Percentiles rank a stretch among this genome's conserved stretches.
phyloP scores from a whole-genome alignment of 257 asterid species.

The Solanum pinnatisectum region DNA sequence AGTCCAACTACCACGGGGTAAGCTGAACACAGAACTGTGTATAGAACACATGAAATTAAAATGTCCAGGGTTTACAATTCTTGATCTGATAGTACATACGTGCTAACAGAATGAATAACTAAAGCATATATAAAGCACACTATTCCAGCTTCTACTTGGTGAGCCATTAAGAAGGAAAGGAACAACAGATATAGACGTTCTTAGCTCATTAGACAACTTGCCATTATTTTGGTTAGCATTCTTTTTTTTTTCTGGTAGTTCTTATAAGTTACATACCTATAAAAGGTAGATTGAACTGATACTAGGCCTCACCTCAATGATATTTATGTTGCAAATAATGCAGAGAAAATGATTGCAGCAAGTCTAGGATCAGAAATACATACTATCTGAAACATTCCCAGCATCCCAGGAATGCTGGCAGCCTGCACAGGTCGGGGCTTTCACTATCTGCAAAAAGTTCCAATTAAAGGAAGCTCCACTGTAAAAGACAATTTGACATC shows the following conservation, averaged over 20 bases:
- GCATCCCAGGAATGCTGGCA: constrained; percentile 97
- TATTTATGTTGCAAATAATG: background rate
- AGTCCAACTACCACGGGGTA: background rate
- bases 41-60: background rate
- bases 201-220: background rate
- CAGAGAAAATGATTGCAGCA: background rate
- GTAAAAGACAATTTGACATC: background rate
- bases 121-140: background rate
- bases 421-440: constrained; percentile 94
- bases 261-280: background rate
- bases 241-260: background rate
- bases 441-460: constrained; percentile 56
- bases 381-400: constrained; percentile 96
- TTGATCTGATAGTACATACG: background rate
- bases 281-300: background rate
- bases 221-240: background rate
- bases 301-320: background rate
- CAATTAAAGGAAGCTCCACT: background rate
- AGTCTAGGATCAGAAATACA: constrained; percentile 14
- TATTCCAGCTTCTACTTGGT: background rate
- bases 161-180: background rate
- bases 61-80: background rate
- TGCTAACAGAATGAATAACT: background rate
- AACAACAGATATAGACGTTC: background rate
- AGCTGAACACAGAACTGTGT: background rate